phyloP scores from a whole-genome alignment of 768 basidiomycete species.

The Macrolepiota albuminosa region DNA sequence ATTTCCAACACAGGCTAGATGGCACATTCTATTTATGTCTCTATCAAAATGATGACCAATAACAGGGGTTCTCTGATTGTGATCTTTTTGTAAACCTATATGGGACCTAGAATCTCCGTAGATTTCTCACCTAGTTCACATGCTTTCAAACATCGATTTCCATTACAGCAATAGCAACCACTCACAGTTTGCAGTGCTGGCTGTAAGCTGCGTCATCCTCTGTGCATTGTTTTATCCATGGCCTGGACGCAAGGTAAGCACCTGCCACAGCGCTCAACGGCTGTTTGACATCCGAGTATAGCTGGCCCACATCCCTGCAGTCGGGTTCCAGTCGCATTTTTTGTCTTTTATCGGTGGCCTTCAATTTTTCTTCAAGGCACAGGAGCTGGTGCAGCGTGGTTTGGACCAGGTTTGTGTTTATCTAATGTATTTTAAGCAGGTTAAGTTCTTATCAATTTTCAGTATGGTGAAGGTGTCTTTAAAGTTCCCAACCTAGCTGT shows the following conservation, averaged over 20 bases:
- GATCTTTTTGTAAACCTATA: no score
- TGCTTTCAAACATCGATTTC: no score
- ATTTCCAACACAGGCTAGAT: no score
- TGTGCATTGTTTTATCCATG: not conserved
- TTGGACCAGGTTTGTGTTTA: conserved; percentile 17
- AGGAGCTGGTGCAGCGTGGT: conserved; percentile 21
- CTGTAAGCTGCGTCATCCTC: not conserved
- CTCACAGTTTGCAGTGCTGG: no score
- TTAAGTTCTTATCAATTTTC: not conserved
- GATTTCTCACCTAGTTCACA: no score
- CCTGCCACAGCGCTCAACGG: not conserved
- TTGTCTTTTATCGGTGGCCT: conserved; percentile 15
- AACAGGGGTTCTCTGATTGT: no score
- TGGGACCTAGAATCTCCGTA: no score
- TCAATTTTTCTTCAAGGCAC: conserved; percentile 18
- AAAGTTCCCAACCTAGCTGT: not conserved
- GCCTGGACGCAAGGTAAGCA: not conserved
- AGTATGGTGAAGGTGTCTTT: conserved; percentile 21
- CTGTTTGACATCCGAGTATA: not conserved
- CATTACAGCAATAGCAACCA: no score
- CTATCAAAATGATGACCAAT: no score
- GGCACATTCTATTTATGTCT: no score
- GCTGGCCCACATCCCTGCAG: conserved; percentile 18
- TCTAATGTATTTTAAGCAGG: not conserved
- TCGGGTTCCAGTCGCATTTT: conserved; percentile 21